Base-by-base conservation (phyloP, 352 stramenopile species). In the Globisporangium camurandrum region DNA sequence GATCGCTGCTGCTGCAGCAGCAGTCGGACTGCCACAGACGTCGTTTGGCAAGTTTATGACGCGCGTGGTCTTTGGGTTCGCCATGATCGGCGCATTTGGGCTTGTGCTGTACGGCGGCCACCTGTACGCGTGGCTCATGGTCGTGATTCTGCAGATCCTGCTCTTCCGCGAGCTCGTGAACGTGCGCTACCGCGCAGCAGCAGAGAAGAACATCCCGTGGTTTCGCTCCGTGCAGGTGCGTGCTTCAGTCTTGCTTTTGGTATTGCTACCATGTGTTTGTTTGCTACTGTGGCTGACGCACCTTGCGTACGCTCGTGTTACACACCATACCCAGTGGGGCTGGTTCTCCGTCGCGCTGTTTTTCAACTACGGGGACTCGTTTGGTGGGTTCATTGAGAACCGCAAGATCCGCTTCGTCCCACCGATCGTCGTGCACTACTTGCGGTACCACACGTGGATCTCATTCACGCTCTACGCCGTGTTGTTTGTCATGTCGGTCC, bases 121-220 rank as follows among this genome's bases (percentile, higher is more conserved):
- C 61, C 70, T 91, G 61, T 91, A 91, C 63, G 75, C 74, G 19
- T 88, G 75, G 80, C 59, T 75, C 41, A 76, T 96, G 48, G 86
- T 96, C 36, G 72, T 92, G 38, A 61, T 95, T 20, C 66, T 92
- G 27, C 83, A 97, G 64, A 84, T 86, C 46, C 62, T 97, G 48
- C 75, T 97, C 38, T 98, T 98, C 76, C 88, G 88, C n/a, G 96
- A 99, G 67, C 76, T 99, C 5, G 95, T 98, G n/a, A 98, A 97
- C 55, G 95, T 99, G 28, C 86, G 96, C 2, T 99, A 98, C 73
- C 87, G 91, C 53, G 84, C 79, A 4, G 85, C 84, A 2, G 94
- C 94, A 33, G 87, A 98, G 72, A 88, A 97, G 64, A 96, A 89
- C 28, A 97, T 98, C 60, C 95, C 96, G 42, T 93, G 97, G 62